A percentile compares a stretch with the other conserved stretches of the same genome.
phyloP scores from a whole-genome alignment of 2,329 filamentous ascomycete species.

The Clonostachys solani region DNA sequence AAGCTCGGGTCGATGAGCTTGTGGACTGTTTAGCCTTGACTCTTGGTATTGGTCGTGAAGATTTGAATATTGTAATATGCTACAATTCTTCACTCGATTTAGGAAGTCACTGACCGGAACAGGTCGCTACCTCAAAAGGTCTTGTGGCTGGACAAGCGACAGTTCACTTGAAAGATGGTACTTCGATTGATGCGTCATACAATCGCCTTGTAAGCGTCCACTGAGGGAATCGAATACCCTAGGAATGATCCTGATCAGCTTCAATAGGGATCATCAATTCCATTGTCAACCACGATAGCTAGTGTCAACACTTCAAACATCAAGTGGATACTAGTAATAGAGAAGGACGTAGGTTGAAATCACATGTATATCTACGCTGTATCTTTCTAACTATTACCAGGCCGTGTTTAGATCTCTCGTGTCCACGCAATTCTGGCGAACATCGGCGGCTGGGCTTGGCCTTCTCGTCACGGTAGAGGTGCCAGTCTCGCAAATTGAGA shows the following conservation, averaged over 20 bases:
- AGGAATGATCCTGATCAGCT: no score
- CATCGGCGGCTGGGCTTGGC: slow-evolving; percentile 45
- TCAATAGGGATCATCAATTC: slow-evolving; percentile 56
- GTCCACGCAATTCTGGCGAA: slow-evolving; percentile 49
- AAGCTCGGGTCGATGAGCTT: slow-evolving; percentile 64
- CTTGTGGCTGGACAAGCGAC: slow-evolving; percentile 57
- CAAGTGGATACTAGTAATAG: slow-evolving; percentile 68
- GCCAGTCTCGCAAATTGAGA: background rate
- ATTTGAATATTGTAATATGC: slow-evolving; percentile 63
- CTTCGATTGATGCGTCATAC: slow-evolving; percentile 21
- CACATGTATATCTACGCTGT: no score
- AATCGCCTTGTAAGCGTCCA: slow-evolving; percentile 17
- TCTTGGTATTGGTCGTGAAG: slow-evolving; percentile 57
- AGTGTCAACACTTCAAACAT: slow-evolving; percentile 41
- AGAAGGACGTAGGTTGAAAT: slow-evolving; percentile 62
- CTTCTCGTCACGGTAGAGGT: slow-evolving; percentile 61
- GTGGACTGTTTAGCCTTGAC: slow-evolving; percentile 73
- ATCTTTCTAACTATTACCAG: slow-evolving; percentile 29
- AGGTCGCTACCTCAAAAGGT: slow-evolving; percentile 74
- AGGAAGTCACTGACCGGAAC: slow-evolving; percentile 5
- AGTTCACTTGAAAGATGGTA: slow-evolving; percentile 39
- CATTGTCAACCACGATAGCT: slow-evolving; percentile 43
- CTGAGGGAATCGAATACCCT: no score
- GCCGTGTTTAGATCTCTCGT: slow-evolving; percentile 71
- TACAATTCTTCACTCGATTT: background rate